Evolutionary conservation across 1,139 yeast genomes (phyloP).

Genomic region (Diutina rugosa): DNA sequence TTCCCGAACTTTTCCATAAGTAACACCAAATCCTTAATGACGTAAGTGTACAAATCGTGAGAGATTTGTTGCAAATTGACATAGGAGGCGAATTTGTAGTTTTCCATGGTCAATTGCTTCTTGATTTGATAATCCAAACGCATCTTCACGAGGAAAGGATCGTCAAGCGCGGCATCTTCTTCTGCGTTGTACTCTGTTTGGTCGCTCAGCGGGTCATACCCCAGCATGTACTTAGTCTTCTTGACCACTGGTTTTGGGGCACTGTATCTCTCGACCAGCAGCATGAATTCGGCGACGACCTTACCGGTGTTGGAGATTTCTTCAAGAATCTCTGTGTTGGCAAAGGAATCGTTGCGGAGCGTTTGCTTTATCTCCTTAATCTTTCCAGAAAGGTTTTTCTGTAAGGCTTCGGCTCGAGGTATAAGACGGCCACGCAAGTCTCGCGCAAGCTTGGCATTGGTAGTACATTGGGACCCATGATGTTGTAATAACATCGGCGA

Average conservation of each 20-base stretch:
- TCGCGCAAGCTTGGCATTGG: slow-evolving; percentile 17
- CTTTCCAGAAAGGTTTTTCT: slow-evolving; percentile 24
- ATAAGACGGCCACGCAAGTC: slow-evolving; percentile 22
- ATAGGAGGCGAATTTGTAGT: slow-evolving; percentile 31
- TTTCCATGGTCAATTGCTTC: slow-evolving; percentile 29
- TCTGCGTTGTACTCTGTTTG: slow-evolving; percentile 6
- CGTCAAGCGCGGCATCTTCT: slow-evolving; percentile 17
- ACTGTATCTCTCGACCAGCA: slow-evolving; percentile 23
- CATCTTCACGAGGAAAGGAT: slow-evolving; percentile 28
- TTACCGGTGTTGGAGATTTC: slow-evolving; percentile 31
- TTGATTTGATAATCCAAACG: slow-evolving; percentile 29
- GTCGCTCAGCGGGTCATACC: not conserved
- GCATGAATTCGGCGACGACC: slow-evolving; percentile 18
- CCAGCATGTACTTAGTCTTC: slow-evolving; percentile 4
- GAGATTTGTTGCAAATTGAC: slow-evolving; percentile 31
- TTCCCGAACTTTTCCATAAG: slow-evolving; percentile 25
- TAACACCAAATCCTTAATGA: slow-evolving; percentile 23
- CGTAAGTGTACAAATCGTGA: slow-evolving; percentile 25
- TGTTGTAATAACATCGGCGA: slow-evolving; percentile 25
- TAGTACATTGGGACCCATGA: slow-evolving; percentile 18
- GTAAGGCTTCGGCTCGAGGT: slow-evolving; percentile 25
- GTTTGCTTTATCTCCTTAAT: slow-evolving; percentile 31
- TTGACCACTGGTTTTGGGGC: slow-evolving; percentile 10
- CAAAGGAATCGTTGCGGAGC: slow-evolving; percentile 30
- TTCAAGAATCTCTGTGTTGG: slow-evolving; percentile 21